Percentiles rank a stretch among this genome's conserved stretches.
Conservation (phyloP, 1,284 basidiomycete species). For the Ganoderma meredithae region DNA sequence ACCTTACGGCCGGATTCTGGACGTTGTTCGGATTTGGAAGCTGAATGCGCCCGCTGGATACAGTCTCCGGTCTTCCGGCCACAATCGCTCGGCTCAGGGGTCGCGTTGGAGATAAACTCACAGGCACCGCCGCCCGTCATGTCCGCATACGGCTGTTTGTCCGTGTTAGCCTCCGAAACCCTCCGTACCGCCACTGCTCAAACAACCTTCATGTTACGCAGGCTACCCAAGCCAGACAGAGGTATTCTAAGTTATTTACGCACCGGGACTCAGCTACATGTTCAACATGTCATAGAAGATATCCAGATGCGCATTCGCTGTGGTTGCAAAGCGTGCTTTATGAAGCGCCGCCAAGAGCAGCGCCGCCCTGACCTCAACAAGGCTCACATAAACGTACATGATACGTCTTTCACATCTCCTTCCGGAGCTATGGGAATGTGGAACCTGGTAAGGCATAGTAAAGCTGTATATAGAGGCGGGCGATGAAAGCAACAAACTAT, state of each 20-base stretch:
- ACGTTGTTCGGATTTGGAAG: background rate
- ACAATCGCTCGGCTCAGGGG: background rate
- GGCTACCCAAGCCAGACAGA: no score
- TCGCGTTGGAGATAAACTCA: background rate
- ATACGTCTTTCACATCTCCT: background rate
- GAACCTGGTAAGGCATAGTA: background rate
- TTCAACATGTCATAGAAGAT: no score
- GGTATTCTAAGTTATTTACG: no score
- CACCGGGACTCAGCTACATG: no score
- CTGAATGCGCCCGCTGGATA: background rate
- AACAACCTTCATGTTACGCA: no score
- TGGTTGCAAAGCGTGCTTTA: no score
- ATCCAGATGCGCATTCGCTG: no score
- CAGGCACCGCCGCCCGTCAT: background rate
- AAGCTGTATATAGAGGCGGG: background rate
- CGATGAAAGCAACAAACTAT: background rate
- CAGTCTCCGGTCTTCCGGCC: background rate
- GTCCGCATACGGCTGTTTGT: constrained; percentile 1
- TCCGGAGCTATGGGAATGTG: background rate
- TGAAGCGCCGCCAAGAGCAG: background rate
- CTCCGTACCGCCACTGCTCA: background rate
- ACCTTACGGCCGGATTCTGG: background rate
- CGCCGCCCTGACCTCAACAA: background rate
- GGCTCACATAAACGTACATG: background rate
- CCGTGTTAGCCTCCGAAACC: background rate